Conservation (phyloP, 306 rosid genomes). For the Corylus avellana region DNA sequence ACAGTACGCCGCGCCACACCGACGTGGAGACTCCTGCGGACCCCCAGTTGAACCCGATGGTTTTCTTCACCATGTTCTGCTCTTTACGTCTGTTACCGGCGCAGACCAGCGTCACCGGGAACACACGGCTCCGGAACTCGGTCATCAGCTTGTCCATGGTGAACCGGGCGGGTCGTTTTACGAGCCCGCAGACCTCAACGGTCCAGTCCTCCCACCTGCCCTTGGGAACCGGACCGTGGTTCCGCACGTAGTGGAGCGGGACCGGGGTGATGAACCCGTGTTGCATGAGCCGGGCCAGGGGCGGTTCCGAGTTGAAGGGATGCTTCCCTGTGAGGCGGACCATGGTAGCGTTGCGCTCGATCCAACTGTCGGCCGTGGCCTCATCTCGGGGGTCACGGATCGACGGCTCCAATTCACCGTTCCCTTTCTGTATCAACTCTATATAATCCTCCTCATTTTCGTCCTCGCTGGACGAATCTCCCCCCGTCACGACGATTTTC, state of each 20-base stretch:
- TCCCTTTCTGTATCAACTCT: constrained; percentile 39
- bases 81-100: constrained; percentile 82
- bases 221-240: constrained; percentile 67
- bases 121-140: constrained; percentile 53
- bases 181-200: constrained; percentile 68
- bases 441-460: constrained; percentile 17
- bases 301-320: constrained; percentile 74
- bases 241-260: constrained; percentile 80
- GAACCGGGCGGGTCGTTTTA: constrained; percentile 48
- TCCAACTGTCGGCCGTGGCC: constrained; percentile 72
- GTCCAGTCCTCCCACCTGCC: constrained; percentile 66
- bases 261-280: constrained; percentile 85
- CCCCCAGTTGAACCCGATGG: constrained; percentile 86
- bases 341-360: constrained; percentile 57
- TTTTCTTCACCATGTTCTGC: constrained; percentile 74
- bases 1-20: constrained; percentile 71
- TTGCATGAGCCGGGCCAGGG: constrained; percentile 66
- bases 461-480: constrained; percentile 47
- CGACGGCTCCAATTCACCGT: constrained; percentile 52
- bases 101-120: constrained; percentile 64
- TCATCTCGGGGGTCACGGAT: constrained; percentile 58
- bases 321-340: constrained; percentile 84
- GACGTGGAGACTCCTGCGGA: constrained; percentile 66
- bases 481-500: background rate
- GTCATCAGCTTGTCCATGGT: constrained; percentile 60